Conservation (phyloP, 2,329 filamentous ascomycete species). For the Phialocephala subalpina region DNA sequence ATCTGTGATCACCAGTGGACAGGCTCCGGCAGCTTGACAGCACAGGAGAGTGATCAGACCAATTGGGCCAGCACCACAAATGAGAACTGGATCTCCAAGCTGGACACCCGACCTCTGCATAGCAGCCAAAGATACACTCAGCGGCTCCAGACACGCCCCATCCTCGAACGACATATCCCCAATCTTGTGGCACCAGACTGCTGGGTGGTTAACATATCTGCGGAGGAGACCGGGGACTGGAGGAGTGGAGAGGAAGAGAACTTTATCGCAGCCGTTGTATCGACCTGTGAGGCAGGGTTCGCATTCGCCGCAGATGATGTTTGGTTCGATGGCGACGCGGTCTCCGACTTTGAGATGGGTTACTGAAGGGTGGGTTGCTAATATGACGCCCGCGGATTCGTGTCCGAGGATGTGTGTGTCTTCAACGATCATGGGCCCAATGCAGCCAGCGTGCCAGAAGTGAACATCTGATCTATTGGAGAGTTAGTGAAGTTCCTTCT, state of each 20-base stretch:
- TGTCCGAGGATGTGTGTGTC: constrained; percentile 93
- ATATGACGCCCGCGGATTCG: constrained; percentile 86
- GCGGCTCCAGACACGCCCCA: constrained; percentile 88
- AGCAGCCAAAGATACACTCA: constrained; percentile 87
- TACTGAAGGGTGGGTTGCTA: constrained; percentile 84
- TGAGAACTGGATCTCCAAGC: constrained; percentile 85
- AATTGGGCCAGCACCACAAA: constrained; percentile 94
- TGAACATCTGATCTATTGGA: constrained; percentile 82
- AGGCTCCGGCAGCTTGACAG: constrained; percentile 84
- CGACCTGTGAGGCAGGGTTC: constrained; percentile 90
- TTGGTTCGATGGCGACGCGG: constrained; percentile 92
- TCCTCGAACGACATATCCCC: constrained; percentile 91
- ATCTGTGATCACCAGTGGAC: constrained; percentile 92
- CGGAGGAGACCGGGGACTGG: constrained; percentile 87
- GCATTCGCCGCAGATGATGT: constrained; percentile 90
- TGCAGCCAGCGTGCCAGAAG: constrained; percentile 96
- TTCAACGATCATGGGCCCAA: constrained; percentile 93
- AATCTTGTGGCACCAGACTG: constrained; percentile 96
- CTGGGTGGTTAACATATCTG: constrained; percentile 94
- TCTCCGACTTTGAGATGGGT: constrained; percentile 82
- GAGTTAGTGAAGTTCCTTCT: constrained; percentile 18
- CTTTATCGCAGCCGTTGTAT: constrained; percentile 92
- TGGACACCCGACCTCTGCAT: constrained; percentile 83
- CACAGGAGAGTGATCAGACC: constrained; percentile 89
- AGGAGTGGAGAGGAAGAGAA: constrained; percentile 89